Evolutionary conservation across 768 basidiomycete genomes (phyloP).

Genomic region (Suillus discolor): DNA sequence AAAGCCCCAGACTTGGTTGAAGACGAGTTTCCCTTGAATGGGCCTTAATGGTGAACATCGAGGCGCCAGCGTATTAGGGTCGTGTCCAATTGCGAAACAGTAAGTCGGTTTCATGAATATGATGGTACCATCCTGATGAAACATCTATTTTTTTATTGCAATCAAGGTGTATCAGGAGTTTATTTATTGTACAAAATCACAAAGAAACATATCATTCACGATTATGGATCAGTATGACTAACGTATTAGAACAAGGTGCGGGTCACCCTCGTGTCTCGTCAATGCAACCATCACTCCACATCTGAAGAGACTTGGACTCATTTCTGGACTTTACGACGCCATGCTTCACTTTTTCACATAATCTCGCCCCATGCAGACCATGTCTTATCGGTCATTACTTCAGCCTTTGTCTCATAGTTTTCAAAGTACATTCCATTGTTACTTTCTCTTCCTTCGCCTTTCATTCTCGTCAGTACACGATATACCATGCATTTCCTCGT

Average conservation of each 20-base stretch:
- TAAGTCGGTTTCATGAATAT: not conserved
- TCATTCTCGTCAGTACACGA: too few species aligned
- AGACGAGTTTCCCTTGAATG: slow-evolving; percentile 27
- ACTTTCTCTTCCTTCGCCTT: too few species aligned
- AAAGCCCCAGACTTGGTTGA: slow-evolving; percentile 14
- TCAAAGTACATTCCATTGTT: too few species aligned
- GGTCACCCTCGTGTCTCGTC: not conserved
- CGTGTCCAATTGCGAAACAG: not conserved
- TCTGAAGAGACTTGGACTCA: not conserved
- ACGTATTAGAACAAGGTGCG: not conserved
- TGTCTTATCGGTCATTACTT: too few species aligned
- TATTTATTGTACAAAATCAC: not conserved
- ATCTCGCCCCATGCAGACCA: too few species aligned
- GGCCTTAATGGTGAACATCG: not conserved
- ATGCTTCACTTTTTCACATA: not conserved
- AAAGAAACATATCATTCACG: not conserved
- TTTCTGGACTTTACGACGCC: not conserved
- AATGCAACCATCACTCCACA: not conserved
- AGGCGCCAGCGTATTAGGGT: not conserved
- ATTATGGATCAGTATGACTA: too few species aligned
- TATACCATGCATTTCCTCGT: too few species aligned
- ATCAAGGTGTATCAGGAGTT: not conserved
- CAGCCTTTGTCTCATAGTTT: too few species aligned
- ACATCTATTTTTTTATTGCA: not conserved
- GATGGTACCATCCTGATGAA: not conserved